These are phyloP conservation scores for Neurospora cerealis DNA, from an alignment of 495 filamentous ascomycete species.

Conservation along the genomic window DNA sequence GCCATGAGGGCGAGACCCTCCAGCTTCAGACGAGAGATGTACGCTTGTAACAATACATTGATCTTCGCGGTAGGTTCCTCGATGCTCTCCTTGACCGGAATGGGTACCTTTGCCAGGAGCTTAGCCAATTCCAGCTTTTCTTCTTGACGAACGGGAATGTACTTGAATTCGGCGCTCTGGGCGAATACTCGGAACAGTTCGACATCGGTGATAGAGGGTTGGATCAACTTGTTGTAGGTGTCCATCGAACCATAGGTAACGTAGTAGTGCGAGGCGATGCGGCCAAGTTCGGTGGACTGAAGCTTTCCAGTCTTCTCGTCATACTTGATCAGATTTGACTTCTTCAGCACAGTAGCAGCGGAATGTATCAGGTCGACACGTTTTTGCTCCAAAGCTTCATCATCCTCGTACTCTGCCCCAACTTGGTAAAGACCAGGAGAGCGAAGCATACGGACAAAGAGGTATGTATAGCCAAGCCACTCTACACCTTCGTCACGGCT, in stretches of 20 bases:
- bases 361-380: constrained; percentile 94
- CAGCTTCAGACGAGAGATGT: constrained; percentile 88
- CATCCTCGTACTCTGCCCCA: constrained; percentile 87
- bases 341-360: constrained; percentile 78
- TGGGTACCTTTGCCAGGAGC: constrained; percentile 76
- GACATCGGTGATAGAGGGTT: constrained; percentile 81
- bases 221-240: constrained; percentile 90
- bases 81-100: constrained; percentile 95
- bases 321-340: constrained; percentile 82
- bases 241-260: constrained; percentile 94
- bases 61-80: constrained; percentile 97
- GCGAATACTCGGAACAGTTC: constrained; percentile 98
- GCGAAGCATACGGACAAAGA: constrained; percentile 95
- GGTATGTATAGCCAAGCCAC: constrained; percentile 97
- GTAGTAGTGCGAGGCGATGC: constrained; percentile 96
- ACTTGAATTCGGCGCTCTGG: constrained; percentile 97
- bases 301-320: constrained; percentile 87
- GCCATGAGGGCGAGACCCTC: constrained; percentile 95
- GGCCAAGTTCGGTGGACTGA: constrained; percentile 85
- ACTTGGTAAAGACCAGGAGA: constrained; percentile 95
- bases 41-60: constrained; percentile 96
- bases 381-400: constrained; percentile 87
- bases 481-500: constrained; percentile 92
- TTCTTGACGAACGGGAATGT: constrained; percentile 94
- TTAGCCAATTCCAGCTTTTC: constrained; percentile 96